phyloP scores from a whole-genome alignment of 2,329 filamentous ascomycete genomes.

The Coniella vitis region DNA sequence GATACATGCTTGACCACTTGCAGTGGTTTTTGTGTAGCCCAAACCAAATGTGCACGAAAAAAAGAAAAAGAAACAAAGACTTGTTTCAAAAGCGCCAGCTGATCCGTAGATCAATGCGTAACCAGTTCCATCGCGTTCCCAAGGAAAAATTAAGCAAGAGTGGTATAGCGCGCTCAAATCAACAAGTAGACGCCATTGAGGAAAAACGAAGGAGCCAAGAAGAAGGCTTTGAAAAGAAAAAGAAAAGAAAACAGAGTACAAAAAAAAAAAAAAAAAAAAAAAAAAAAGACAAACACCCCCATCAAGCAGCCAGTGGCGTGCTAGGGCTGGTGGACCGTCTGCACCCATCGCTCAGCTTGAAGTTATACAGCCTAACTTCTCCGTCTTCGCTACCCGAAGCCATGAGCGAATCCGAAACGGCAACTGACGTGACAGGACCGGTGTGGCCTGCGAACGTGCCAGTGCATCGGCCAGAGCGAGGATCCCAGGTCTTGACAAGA shows the following conservation, averaged over 20 bases:
- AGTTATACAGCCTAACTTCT: constrained; percentile 79
- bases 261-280: not conserved
- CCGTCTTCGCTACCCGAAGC: constrained; percentile 91
- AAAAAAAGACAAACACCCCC: not conserved
- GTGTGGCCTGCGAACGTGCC: constrained; percentile 86
- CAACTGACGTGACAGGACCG: constrained; percentile 88
- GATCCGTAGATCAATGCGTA: constrained; percentile 6
- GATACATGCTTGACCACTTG: too few relatives aligned
- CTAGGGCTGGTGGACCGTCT: constrained; percentile 14
- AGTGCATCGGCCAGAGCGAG: constrained; percentile 83
- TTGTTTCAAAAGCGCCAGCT: not conserved
- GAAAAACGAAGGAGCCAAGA: too few relatives aligned
- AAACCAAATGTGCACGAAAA: too few relatives aligned
- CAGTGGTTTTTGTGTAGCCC: too few relatives aligned
- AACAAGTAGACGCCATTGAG: too few relatives aligned
- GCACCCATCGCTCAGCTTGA: constrained; percentile 35
- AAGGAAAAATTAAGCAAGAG: constrained; percentile 5
- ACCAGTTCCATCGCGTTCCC: not conserved
- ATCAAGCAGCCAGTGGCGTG: constrained; percentile 1
- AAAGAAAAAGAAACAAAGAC: not conserved
- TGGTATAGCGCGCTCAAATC: too few relatives aligned
- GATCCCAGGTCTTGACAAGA: constrained; percentile 94
- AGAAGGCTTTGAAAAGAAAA: too few relatives aligned
- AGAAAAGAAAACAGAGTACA: too few relatives aligned
- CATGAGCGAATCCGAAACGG: constrained; percentile 81